These are phyloP conservation scores for Geotrichum histeridarum DNA, from an alignment of 1,139 yeast species.

Conservation along the genomic window DNA sequence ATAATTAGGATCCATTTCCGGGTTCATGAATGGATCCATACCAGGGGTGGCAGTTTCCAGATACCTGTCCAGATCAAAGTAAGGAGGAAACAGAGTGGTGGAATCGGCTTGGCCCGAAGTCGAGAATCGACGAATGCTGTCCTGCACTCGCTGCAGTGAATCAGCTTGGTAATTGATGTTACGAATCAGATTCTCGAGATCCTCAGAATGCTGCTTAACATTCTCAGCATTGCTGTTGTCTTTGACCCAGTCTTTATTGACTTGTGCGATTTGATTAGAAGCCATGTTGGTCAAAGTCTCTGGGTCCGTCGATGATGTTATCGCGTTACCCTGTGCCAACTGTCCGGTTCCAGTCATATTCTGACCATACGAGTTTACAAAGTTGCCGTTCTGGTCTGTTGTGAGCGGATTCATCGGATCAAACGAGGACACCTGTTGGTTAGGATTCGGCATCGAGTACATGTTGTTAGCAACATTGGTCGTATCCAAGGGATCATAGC, in stretches of 20 bases:
- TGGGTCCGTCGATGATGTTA: too few species aligned
- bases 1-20: neutral
- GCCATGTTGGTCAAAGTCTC: too few species aligned
- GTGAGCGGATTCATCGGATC: too few species aligned
- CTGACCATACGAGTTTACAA: too few species aligned
- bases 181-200: constrained; percentile 13
- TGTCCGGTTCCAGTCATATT: too few species aligned
- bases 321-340: too few species aligned
- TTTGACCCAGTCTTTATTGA: constrained; percentile 6
- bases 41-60: neutral
- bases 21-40: too few species aligned
- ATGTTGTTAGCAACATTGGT: too few species aligned
- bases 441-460: too few species aligned
- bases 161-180: constrained; percentile 32
- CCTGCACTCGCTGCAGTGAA: constrained; percentile 36
- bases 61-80: constrained; percentile 8
- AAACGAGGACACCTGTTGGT: too few species aligned
- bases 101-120: constrained; percentile 15
- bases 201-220: constrained; percentile 22
- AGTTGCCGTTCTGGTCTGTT: too few species aligned
- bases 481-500: too few species aligned
- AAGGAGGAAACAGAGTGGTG: neutral
- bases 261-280: neutral
- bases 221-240: constrained; percentile 11
- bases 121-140: constrained; percentile 31